Conservation (phyloP, 768 basidiomycete species). For the Trichaptum fuscoviolaceum region DNA sequence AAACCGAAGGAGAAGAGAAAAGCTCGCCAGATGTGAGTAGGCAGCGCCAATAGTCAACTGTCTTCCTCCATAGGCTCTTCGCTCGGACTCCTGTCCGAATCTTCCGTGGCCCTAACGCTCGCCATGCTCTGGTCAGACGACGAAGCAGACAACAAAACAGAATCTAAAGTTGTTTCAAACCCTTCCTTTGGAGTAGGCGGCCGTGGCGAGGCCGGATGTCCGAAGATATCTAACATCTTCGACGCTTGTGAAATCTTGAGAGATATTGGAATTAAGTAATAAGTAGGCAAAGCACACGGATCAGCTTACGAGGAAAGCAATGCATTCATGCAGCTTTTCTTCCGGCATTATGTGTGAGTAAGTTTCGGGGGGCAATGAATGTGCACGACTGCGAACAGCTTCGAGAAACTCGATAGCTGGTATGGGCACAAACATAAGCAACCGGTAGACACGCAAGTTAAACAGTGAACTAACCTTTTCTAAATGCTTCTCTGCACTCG, state of each 20-base stretch:
- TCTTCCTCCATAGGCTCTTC: neutral
- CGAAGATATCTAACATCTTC: neutral
- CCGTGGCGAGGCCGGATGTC: neutral
- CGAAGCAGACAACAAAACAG: neutral
- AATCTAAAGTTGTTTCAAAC: neutral
- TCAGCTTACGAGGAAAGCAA: neutral
- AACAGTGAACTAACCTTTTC: neutral
- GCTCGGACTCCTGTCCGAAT: neutral
- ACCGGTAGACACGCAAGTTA: neutral
- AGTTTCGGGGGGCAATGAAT: neutral
- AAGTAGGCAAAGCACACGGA: neutral
- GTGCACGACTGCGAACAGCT: neutral
- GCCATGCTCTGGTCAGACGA: neutral
- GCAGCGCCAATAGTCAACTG: neutral
- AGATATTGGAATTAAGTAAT: neutral
- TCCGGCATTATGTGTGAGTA: neutral
- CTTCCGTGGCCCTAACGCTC: neutral
- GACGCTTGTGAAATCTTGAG: neutral
- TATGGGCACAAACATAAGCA: neutral
- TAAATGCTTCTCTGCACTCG: conserved; percentile 43
- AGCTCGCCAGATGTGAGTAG: neutral
- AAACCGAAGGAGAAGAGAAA: neutral
- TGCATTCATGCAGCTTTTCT: neutral
- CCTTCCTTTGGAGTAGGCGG: neutral
- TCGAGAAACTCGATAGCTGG: neutral